Evolutionary conservation across 257 asterid species (phyloP).

Genomic region (Jaltomata sinuosa): DNA sequence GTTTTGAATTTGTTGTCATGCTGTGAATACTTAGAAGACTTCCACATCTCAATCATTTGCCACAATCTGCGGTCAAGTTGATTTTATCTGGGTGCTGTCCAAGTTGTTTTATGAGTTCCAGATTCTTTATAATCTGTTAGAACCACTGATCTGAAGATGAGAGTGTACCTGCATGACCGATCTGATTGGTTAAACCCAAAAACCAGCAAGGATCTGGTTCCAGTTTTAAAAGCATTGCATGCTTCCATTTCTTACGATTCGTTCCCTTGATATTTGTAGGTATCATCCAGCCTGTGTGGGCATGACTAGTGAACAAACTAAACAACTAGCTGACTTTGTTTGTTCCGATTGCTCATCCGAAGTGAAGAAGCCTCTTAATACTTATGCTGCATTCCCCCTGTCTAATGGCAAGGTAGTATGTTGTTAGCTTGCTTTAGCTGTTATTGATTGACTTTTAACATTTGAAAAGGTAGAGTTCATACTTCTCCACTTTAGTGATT

Average conservation of each 20-base stretch:
- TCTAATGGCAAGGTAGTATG: conserved; percentile 27
- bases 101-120: background rate
- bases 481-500: background rate
- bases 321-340: conserved; percentile 28
- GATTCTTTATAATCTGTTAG: background rate
- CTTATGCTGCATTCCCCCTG: background rate
- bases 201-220: background rate
- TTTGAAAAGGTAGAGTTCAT: background rate
- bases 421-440: background rate
- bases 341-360: conserved; percentile 44
- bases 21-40: background rate
- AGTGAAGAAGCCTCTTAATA: conserved; percentile 18
- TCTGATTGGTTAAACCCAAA: background rate
- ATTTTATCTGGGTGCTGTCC: background rate
- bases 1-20: background rate
- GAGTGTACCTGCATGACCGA: background rate
- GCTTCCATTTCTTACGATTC: background rate
- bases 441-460: background rate
- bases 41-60: background rate
- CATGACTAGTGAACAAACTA: conserved; percentile 42
- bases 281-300: conserved; percentile 67
- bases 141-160: background rate
- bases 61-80: background rate
- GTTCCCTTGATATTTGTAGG: conserved; percentile 26
- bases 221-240: background rate